A percentile compares a stretch with the other conserved stretches of the same genome.
Evolutionary conservation across 2,329 filamentous ascomycete species (phyloP).

Genomic region (Phaeosphaeriaceae sp.): DNA sequence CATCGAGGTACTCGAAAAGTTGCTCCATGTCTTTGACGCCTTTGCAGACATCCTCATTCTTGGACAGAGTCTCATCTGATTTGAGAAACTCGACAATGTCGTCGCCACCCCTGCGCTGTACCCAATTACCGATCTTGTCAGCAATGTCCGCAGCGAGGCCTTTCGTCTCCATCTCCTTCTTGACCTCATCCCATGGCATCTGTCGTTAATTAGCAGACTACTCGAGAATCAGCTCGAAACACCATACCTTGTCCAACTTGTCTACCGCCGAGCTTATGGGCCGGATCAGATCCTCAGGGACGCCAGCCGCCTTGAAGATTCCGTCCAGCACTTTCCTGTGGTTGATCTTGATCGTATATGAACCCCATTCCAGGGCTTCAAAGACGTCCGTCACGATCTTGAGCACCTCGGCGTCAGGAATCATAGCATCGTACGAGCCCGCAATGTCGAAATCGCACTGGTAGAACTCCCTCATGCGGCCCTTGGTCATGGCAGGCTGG

Average conservation of each 20-base stretch:
- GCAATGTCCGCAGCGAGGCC: conserved; percentile 78
- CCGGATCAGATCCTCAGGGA: conserved; percentile 84
- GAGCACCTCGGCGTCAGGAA: conserved; percentile 89
- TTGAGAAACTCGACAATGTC: conserved; percentile 66
- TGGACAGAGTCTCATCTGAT: conserved; percentile 43
- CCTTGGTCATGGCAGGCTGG: conserved; percentile 81
- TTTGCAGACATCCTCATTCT: conserved; percentile 73
- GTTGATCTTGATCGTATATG: conserved; percentile 91
- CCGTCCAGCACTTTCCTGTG: conserved; percentile 94
- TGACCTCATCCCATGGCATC: conserved; percentile 83
- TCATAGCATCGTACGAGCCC: conserved; percentile 82
- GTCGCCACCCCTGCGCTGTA: conserved; percentile 75
- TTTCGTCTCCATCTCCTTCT: conserved; percentile 94
- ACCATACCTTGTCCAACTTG: conserved; percentile 83
- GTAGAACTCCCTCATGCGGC: conserved; percentile 94
- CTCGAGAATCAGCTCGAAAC: neutral
- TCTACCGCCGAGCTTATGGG: conserved; percentile 92
- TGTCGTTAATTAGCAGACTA: conserved; percentile 25
- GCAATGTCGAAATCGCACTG: conserved; percentile 98
- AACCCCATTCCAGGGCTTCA: conserved; percentile 75
- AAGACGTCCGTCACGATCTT: conserved; percentile 87
- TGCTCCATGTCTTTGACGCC: conserved; percentile 82
- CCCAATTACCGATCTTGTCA: conserved; percentile 86
- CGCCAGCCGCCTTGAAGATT: conserved; percentile 88
- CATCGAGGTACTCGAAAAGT: conserved; percentile 82